Evolutionary conservation across 108 stramenopile genomes (phyloP).

Genomic region (Skeletonema menzelii): DNA sequence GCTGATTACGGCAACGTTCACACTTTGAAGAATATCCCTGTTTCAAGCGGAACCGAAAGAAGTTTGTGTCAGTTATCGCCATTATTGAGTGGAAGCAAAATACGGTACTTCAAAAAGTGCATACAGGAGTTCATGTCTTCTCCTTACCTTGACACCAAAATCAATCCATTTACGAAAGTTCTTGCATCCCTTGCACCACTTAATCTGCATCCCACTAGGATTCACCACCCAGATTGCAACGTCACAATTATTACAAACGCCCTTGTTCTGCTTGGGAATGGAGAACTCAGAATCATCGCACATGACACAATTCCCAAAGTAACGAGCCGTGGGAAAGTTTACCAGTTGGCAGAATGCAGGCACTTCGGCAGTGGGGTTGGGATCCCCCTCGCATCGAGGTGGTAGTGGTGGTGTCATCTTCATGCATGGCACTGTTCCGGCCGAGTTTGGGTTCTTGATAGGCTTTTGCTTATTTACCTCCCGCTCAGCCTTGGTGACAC

Average conservation of each 20-base stretch:
- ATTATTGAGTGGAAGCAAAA: background rate
- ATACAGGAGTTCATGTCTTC: conserved; percentile 12
- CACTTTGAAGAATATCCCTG: conserved; percentile 50
- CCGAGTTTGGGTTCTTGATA: conserved; percentile 11
- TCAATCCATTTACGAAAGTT: conserved; percentile 48
- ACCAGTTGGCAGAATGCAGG: conserved; percentile 35
- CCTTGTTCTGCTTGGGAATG: conserved; percentile 48
- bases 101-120: background rate
- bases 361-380: conserved; percentile 16
- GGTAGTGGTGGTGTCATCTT: conserved; percentile 41
- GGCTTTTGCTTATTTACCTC: conserved; percentile 28
- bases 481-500: conserved; percentile 15
- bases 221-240: conserved; percentile 35
- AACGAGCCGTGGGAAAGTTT: conserved; percentile 38
- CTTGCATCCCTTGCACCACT: conserved; percentile 54
- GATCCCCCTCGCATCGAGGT: conserved; percentile 26
- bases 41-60: background rate
- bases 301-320: conserved; percentile 48
- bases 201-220: conserved; percentile 39
- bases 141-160: conserved; percentile 46
- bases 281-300: conserved; percentile 36
- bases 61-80: background rate
- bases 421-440: conserved; percentile 24
- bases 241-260: conserved; percentile 46
- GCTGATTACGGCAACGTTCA: conserved; percentile 34